Conservation (phyloP, 2,329 filamentous ascomycete species). For the Fusarium drepaniforme region DNA sequence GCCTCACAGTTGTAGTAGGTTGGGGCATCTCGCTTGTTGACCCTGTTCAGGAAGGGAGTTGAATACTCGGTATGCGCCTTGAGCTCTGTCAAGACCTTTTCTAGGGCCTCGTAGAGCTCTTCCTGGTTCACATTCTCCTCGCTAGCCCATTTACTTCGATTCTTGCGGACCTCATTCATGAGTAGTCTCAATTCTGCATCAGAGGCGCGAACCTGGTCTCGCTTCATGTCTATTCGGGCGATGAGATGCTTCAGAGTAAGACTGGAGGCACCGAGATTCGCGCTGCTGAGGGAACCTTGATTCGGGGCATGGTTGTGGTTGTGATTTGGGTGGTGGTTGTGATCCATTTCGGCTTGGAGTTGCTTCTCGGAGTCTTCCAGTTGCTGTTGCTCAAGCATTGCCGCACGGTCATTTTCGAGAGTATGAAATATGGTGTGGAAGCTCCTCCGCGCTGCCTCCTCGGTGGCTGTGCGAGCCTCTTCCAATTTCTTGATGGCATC, state of each 20-base stretch:
- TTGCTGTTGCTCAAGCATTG: conserved; percentile 97
- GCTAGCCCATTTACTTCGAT: conserved; percentile 98
- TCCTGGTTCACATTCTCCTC: conserved; percentile 98
- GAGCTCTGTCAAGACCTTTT: conserved; percentile 96
- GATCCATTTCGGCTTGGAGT: conserved; percentile 94
- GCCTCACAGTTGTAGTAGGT: conserved; percentile 91
- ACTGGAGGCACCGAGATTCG: conserved; percentile 95
- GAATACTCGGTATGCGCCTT: conserved; percentile 98
- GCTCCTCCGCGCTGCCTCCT: conserved; percentile 88
- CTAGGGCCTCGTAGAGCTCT: conserved; percentile 94
- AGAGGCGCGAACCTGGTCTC: conserved; percentile 89
- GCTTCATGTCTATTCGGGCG: conserved; percentile 92
- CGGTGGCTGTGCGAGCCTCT: conserved; percentile 89
- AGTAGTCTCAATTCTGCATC: conserved; percentile 92
- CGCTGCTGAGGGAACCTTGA: conserved; percentile 90
- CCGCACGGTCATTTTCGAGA: conserved; percentile 92
- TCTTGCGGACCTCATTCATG: conserved; percentile 98
- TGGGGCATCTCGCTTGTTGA: conserved; percentile 96
- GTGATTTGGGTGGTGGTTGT: conserved; percentile 66
- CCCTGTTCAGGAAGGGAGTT: conserved; percentile 91
- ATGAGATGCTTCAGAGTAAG: conserved; percentile 97
- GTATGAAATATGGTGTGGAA: conserved; percentile 97
- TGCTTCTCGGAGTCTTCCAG: conserved; percentile 97
- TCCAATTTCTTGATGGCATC: conserved; percentile 94
- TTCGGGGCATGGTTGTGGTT: conserved; percentile 68